These are phyloP conservation scores for Letharia lupina DNA, from an alignment of 495 filamentous ascomycete genomes.

Conservation along the genomic window DNA sequence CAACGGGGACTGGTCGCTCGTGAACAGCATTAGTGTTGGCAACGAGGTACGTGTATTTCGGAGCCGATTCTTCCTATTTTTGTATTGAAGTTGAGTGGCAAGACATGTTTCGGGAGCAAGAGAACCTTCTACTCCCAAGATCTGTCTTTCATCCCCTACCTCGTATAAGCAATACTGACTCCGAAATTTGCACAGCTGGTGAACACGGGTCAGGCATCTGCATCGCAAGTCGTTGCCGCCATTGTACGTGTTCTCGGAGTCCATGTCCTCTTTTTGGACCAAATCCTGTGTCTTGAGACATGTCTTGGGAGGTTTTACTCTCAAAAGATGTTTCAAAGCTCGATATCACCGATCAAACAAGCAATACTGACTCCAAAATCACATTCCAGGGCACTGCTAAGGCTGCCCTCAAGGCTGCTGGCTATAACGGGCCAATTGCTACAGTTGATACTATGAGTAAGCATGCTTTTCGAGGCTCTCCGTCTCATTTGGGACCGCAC, in stretches of 20 bases:
- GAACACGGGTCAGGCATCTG: conserved; percentile 49
- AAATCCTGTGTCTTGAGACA: too few species aligned
- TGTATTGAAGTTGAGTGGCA: too few species aligned
- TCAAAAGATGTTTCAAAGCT: too few species aligned
- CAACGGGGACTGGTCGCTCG: conserved; percentile 48
- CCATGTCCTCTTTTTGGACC: too few species aligned
- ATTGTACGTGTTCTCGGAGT: conserved; percentile 27
- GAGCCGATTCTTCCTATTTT: too few species aligned
- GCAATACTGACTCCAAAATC: too few species aligned
- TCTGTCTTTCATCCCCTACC: not conserved
- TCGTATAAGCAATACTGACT: not conserved
- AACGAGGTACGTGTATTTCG: not conserved
- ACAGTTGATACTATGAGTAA: conserved; percentile 64
- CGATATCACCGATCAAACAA: too few species aligned
- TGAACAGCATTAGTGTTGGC: conserved; percentile 50
- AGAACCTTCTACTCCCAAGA: not conserved
- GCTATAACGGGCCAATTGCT: conserved; percentile 67
- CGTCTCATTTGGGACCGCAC: not conserved
- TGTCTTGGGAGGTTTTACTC: too few species aligned
- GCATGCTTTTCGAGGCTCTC: not conserved
- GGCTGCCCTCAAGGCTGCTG: conserved; percentile 45
- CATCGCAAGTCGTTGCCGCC: conserved; percentile 44
- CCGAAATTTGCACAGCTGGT: conserved; percentile 40
- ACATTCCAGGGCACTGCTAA: conserved; percentile 38
- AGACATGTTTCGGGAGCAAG: not conserved